Evolutionary conservation across 495 filamentous ascomycete genomes (phyloP), one percentile per base, ranked within the genome.

Genomic region (Talaromyces adpressus): DNA sequence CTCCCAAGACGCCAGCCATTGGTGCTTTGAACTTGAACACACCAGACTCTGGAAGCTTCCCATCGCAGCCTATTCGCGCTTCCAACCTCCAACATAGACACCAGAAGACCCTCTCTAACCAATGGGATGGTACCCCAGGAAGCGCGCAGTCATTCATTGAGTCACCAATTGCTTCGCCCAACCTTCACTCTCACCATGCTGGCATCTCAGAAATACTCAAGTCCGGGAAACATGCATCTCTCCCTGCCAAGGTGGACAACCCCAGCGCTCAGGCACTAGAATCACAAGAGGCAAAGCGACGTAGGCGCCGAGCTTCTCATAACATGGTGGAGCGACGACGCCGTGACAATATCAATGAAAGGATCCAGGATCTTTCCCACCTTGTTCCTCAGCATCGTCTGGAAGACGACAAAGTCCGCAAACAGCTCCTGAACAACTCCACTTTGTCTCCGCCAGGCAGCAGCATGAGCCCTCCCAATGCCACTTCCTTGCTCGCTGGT

Each of bases 291-390:
- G 91, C 91, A 68, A 97, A 98, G 82, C 85, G 90, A 64, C 88
- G 92, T 68, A 83, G 92, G 64, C 85, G 94, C 56, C 86, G 94
- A 18, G 94, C 97, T 68, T 97, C 93, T 1, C 94, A 98, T 77
- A 98, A 98, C 69, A 81, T 96, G 52, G 94, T 98, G 9, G 94
- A 98, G 73, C 90, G 94, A 58, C 87, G 94, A 34, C 89, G 94
- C 54, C 86, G 94, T 52, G 94, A 98, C 75, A 97, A 98, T 67
- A 98, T 98, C 80, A 98, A 98, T 69, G 94, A 98, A 72, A 85
- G 94, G 6, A 98, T 98, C 63, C 93, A 98, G 67, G 94, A 98
- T 68, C 83, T 98, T 4, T 94, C 91, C 66, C 91, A 92, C 69
- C 84, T 98, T 1, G 94, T 98, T 11, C 94, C 94, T 23, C 81